phyloP scores from a whole-genome alignment of 1,284 basidiomycete species.

The Cutaneotrichosporon sp. region DNA sequence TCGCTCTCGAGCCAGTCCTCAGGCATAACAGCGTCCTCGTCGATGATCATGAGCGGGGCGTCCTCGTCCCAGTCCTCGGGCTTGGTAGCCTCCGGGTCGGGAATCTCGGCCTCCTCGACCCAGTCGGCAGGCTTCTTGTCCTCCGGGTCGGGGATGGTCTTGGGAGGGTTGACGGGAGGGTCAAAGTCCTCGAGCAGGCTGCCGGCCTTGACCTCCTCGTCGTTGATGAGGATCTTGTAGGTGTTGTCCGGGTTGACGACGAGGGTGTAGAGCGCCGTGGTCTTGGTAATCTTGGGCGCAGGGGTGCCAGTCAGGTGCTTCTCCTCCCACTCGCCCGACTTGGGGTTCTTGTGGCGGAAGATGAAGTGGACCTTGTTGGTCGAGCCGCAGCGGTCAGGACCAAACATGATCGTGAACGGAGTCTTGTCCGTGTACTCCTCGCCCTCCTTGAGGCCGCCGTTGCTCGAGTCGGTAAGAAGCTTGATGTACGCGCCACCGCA shows the following conservation, averaged over 20 bases:
- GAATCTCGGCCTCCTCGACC: conserved; percentile 83
- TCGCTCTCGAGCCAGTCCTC: conserved; percentile 95
- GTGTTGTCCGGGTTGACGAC: conserved; percentile 90
- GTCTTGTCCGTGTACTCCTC: conserved; percentile 95
- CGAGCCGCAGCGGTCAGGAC: conserved; percentile 57
- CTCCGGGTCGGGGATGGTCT: conserved; percentile 85
- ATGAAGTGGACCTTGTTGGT: conserved; percentile 80
- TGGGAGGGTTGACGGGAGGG: conserved; percentile 87
- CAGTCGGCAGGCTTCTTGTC: conserved; percentile 88
- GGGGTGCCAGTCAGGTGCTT: conserved; percentile 86
- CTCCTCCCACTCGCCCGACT: conserved; percentile 89
- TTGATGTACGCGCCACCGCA: conserved; percentile 99
- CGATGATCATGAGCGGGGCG: conserved; percentile 81
- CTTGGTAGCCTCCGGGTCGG: conserved; percentile 81
- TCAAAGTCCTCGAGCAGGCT: conserved; percentile 89
- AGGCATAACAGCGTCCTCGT: conserved; percentile 82
- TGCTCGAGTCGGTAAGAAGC: conserved; percentile 60
- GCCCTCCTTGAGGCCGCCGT: conserved; percentile 74
- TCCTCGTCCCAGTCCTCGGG: conserved; percentile 96
- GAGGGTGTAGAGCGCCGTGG: conserved; percentile 87
- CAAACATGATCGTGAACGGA: conserved; percentile 97
- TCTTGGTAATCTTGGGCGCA: conserved; percentile 77
- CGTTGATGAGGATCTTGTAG: conserved; percentile 88
- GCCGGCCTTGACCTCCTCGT: conserved; percentile 72
- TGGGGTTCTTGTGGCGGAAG: conserved; percentile 91